Conservation (phyloP, 179 eudicot species). For the Vitellaria paradoxa region DNA sequence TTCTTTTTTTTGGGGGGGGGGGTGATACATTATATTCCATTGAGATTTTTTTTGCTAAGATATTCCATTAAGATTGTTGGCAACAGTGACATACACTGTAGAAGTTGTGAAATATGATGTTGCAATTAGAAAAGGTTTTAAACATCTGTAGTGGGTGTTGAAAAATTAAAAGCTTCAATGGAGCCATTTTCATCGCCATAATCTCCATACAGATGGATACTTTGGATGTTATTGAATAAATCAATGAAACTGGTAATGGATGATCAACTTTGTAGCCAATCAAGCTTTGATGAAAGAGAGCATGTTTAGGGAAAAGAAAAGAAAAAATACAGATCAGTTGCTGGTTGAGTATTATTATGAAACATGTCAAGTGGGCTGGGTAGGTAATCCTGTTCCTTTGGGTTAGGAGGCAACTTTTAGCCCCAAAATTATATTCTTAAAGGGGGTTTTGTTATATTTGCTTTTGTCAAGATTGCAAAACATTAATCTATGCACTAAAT, state of each 20-base stretch:
- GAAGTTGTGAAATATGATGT: neutral
- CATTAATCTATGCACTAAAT: neutral
- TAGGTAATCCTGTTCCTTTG: neutral
- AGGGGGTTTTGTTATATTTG: neutral
- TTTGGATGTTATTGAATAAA: neutral
- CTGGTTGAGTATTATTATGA: neutral
- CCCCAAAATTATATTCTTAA: neutral
- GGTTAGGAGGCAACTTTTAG: neutral
- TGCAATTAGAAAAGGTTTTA: neutral
- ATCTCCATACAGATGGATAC: neutral
- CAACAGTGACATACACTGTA: neutral
- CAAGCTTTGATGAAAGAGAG: neutral
- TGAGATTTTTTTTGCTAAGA: neutral
- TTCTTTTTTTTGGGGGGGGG: too few relatives aligned
- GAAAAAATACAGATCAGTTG: neutral
- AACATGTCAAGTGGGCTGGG: neutral
- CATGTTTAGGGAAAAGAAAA: neutral
- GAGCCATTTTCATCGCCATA: neutral
- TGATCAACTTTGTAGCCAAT: neutral
- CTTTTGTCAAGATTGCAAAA: too few relatives aligned
- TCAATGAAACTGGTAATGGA: neutral
- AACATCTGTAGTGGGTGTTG: neutral
- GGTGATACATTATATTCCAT: neutral
- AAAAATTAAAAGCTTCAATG: neutral
- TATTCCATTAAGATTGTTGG: neutral